Evolutionary conservation across 2,329 filamentous ascomycete genomes (phyloP), one percentile per base, ranked within the genome.

Genomic region (Colletotrichum acutatum): DNA sequence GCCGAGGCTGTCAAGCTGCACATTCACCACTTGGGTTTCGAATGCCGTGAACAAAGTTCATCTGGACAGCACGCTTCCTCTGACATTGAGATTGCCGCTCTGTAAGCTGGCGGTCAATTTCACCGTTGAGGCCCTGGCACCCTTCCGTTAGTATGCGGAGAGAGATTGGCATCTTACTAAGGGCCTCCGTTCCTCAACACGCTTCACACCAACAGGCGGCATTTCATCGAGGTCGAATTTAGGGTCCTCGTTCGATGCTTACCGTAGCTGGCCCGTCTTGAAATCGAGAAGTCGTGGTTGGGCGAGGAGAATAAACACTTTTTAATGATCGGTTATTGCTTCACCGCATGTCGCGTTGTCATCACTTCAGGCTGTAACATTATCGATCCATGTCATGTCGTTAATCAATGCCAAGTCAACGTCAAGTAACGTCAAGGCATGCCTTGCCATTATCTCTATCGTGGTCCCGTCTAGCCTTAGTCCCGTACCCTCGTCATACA

Each of bases 371-470:
- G 32, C 1, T 6, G 53, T 32, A 32, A 2, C 3, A 46, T 14
- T 26, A 6, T 19, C 14, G 14, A 54, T 16, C 22, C 8, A 5
- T 24, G 7, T n/a, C 14, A 26, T 54, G 49, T 54, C 49, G 49
- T 64, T 37, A 37, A 64, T 54, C 46, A 64, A 54, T 64, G 61
- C 61, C 61, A 37, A 54, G 61, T 64, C 28, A 64, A 54, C 8
- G 30, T 42, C 57, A 58, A 69, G 59, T n/a, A 64, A 54, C 8
- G 30, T 42, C 57, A 58, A 69, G 59, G 46, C 66, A 28, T 69
- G 70, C 59, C 53, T 72, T 69, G 66, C 28, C 30, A 69, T 72
- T 72, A 72, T 69, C 56, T 71, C 61, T 73, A 73, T 73, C 61
- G 71, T 70, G 56, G 46, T 28, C 19, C 54, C 32, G 52, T 69